A percentile compares a stretch with the other conserved stretches of the same genome.
Evolutionary conservation across 495 filamentous ascomycete species (phyloP).

Genomic region (Hypomontagnella submonticulosa): DNA sequence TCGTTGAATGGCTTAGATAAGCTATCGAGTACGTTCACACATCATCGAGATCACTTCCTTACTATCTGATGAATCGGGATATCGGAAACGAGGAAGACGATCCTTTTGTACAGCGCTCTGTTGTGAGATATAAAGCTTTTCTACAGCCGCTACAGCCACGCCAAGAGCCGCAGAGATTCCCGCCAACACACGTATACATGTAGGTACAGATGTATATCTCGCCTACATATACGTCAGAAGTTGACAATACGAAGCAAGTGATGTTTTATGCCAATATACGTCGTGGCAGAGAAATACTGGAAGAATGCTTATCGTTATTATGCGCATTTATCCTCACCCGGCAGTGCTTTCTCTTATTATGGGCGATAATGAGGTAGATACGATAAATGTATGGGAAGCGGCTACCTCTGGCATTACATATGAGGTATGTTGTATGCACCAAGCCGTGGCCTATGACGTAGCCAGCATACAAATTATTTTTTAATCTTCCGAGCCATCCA

Average conservation of each 20-base stretch:
- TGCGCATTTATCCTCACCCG: not conserved
- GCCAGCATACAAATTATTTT: constrained; percentile 6
- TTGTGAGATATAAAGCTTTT: no score
- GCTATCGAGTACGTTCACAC: no score
- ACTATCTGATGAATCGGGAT: no score
- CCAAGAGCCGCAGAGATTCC: no score
- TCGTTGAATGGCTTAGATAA: no score
- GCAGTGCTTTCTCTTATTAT: constrained; percentile 6
- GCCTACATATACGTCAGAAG: not conserved
- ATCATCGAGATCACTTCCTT: no score
- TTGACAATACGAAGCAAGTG: not conserved
- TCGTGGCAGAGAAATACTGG: constrained; percentile 21
- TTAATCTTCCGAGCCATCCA: not conserved
- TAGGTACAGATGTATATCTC: not conserved
- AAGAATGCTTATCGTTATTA: constrained; percentile 12
- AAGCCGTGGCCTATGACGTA: constrained; percentile 33
- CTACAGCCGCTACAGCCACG: no score
- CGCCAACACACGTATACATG: no score
- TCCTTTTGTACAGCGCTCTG: no score
- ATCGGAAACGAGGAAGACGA: no score
- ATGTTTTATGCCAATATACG: constrained; percentile 1
- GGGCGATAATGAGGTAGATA: constrained; percentile 6
- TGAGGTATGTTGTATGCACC: constrained; percentile 2
- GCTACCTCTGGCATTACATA: constrained; percentile 18
- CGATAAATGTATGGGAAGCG: not conserved